Evolutionary conservation across 2,329 filamentous ascomycete species (phyloP), one percentile per base, ranked within the genome.

Genomic region (Penicillium sp.): DNA sequence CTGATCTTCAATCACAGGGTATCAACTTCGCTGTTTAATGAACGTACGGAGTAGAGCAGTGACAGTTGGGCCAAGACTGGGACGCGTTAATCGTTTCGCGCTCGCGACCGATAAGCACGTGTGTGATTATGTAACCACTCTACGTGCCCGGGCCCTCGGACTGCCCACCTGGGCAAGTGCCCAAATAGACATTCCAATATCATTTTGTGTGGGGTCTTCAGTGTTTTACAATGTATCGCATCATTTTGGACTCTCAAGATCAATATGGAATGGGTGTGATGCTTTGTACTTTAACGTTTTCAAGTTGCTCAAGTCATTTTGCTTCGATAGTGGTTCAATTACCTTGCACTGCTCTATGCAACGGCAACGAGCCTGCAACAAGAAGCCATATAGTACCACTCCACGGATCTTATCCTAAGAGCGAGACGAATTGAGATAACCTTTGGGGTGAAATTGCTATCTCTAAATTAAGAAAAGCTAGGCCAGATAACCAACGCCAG

Each of bases 61-160:
- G 38, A 50, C 60, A 59, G 41, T 56, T 59, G 60, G 48, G 48
- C 58, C 57, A 57, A 51, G 27, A 59, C 48, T 46, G 45, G 50
- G 61, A 62, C 64, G 64, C 64, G 64, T 66, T 65, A 61, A 65
- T 59, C 19, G 54, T 54, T 54, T 65, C 62, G 56, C 64, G 64
- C 54, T 50, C 64, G 64, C 64, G 64, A 61, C 56, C 58, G 62
- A 66, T 66, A 64, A 65, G 59, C 59, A 65, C 62, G 61, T 64
- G 61, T 50, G 48, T 10, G 45, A 19, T 63, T 62, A 66, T 35
- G 46, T 63, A 59, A 60, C 31, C 23, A 42, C 12, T 23, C 21
- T 38, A n/a, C 1, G 37, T 38, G 23, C 29, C 17, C 37, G 37
- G 29, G 21, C 29, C 21, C 37, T 3, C 35, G 35, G 35, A n/a